These are phyloP conservation scores for Arxiozyma bovina DNA, from an alignment of 1,139 yeast genomes.

Conservation along the genomic window DNA sequence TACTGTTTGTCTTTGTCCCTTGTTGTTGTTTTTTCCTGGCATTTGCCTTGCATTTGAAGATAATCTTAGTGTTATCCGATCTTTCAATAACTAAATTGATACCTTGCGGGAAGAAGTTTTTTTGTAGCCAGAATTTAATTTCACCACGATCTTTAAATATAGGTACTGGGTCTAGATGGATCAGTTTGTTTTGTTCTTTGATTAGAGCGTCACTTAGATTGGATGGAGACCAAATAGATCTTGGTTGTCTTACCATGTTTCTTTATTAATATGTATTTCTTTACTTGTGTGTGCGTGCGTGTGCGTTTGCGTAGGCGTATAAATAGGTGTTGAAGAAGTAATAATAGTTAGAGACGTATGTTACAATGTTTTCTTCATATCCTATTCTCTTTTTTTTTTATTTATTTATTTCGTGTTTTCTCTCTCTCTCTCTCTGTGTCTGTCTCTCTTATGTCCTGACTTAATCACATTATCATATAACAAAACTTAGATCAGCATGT, in stretches of 20 bases:
- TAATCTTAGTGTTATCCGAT: conserved; percentile 57
- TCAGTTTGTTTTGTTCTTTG: conserved; percentile 23
- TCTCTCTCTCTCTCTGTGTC: no score
- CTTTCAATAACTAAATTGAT: conserved; percentile 59
- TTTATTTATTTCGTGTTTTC: no score
- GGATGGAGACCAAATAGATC: conserved; percentile 8
- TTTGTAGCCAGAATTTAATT: conserved; percentile 63
- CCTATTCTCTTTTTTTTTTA: no score
- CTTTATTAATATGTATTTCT: background rate
- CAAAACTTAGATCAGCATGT: no score
- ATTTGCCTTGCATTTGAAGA: conserved; percentile 50
- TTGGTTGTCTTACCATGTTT: conserved; percentile 2
- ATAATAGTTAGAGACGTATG: no score
- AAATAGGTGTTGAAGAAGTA: background rate
- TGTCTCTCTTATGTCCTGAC: no score
- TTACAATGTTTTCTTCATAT: no score
- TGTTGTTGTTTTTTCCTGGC: conserved; percentile 26
- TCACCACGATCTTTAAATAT: conserved; percentile 37
- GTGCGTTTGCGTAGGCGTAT: background rate
- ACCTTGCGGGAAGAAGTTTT: conserved; percentile 41
- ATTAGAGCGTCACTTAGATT: conserved; percentile 6
- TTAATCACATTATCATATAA: no score
- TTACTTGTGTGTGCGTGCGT: no score
- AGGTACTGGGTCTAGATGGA: conserved; percentile 35
- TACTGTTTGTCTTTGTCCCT: conserved; percentile 6